phyloP scores from a whole-genome alignment of 2,329 filamentous ascomycete species.

The Xylariaceae sp. region DNA sequence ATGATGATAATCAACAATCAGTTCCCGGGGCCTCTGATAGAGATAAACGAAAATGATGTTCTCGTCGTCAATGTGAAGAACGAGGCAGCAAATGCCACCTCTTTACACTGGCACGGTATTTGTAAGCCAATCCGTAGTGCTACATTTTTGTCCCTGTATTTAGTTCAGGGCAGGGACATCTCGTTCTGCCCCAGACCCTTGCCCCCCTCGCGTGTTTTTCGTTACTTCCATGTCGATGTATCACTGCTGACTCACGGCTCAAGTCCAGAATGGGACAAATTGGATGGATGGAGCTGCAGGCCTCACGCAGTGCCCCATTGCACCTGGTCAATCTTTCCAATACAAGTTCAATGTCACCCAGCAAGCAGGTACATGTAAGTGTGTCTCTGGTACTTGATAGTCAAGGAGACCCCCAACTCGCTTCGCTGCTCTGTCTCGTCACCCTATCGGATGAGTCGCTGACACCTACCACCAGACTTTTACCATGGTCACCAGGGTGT shows the following conservation, averaged over 20 bases:
- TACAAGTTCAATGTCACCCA: conserved; percentile 65
- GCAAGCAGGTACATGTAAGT: conserved; percentile 42
- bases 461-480: conserved; percentile 31
- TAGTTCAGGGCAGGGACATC: no score
- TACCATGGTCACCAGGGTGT: conserved; percentile 53
- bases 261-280: conserved; percentile 67
- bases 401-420: not conserved
- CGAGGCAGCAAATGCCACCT: conserved; percentile 61
- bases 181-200: no score
- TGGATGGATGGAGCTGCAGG: conserved; percentile 71
- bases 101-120: conserved; percentile 75
- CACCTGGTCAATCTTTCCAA: conserved; percentile 59
- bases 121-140: conserved; percentile 29
- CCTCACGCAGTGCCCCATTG: conserved; percentile 65
- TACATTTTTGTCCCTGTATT: no score
- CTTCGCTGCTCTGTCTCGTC: not conserved
- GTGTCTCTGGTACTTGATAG: not conserved
- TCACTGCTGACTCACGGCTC: not conserved
- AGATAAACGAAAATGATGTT: conserved; percentile 71
- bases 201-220: no score
- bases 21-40: conserved; percentile 71
- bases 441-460: conserved; percentile 7
- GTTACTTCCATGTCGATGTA: no score
- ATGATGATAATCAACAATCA: conserved; percentile 72
- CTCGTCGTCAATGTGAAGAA: conserved; percentile 70